These are phyloP conservation scores for Sphaerulina populicola DNA, from an alignment of 2,329 filamentous ascomycete genomes.

Conservation along the genomic window DNA sequence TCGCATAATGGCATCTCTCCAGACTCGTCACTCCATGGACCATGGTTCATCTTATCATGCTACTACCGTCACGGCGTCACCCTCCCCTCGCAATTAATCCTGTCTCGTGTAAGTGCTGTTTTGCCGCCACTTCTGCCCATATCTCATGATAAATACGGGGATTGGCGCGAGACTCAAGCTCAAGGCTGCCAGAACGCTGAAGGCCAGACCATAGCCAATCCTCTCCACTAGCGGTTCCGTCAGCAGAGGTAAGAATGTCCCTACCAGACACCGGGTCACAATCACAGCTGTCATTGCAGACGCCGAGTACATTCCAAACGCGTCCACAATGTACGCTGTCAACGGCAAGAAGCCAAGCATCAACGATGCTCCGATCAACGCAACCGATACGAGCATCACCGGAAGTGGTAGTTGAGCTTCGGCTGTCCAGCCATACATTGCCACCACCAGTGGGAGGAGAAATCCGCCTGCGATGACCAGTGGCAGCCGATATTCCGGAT, in stretches of 20 bases:
- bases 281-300: constrained; percentile 40
- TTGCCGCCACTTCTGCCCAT: constrained; percentile 24
- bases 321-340: constrained; percentile 41
- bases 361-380: constrained; percentile 42
- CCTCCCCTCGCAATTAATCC: constrained; percentile 4
- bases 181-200: constrained; percentile 21
- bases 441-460: constrained; percentile 46
- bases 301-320: constrained; percentile 41
- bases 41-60: no score
- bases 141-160: constrained; percentile 25
- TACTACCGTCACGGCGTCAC: no score
- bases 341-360: constrained; percentile 41
- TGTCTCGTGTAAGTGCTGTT: constrained; percentile 23
- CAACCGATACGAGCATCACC: constrained; percentile 47
- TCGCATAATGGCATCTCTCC: background rate
- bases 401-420: constrained; percentile 47
- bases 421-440: constrained; percentile 52
- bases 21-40: no score
- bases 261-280: constrained; percentile 38
- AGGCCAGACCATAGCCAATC: constrained; percentile 39
- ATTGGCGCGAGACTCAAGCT: constrained; percentile 24
- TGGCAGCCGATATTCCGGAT: constrained; percentile 57
- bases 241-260: constrained; percentile 41
- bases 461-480: constrained; percentile 48
- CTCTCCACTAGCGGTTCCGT: constrained; percentile 36